phyloP scores from a whole-genome alignment of 1,284 basidiomycete species.

The Tylopilus sp. region DNA sequence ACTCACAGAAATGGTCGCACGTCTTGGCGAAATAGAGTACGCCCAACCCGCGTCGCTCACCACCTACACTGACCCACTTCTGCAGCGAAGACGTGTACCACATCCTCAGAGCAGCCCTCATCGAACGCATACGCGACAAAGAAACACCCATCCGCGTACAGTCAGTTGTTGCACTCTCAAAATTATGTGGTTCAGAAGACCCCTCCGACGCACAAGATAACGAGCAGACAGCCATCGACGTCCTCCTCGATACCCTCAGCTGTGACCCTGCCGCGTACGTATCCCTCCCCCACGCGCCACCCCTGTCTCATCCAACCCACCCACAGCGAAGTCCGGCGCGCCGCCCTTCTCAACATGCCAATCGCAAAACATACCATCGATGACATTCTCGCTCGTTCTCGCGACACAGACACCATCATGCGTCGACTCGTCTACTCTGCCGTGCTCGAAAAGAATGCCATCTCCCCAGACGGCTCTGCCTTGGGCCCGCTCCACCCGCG shows the following conservation, averaged over 20 bases:
- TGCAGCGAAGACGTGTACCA: slow-evolving; percentile 37
- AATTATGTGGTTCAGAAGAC: too few relatives aligned
- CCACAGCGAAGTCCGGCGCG: slow-evolving; percentile 82
- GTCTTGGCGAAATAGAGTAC: slow-evolving; percentile 26
- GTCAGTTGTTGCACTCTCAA: too few relatives aligned
- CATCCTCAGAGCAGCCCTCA: too few relatives aligned
- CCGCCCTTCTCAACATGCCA: slow-evolving; percentile 60
- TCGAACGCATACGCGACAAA: too few relatives aligned
- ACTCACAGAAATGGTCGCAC: too few relatives aligned
- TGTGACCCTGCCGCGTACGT: slow-evolving; percentile 77
- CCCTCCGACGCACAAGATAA: too few relatives aligned
- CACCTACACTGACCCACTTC: not conserved
- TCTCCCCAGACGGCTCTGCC: slow-evolving; percentile 19
- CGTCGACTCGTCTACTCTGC: too few relatives aligned
- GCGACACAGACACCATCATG: slow-evolving; percentile 73
- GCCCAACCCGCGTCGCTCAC: slow-evolving; percentile 23
- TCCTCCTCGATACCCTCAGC: slow-evolving; percentile 56
- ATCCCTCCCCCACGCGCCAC: too few relatives aligned
- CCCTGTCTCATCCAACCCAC: not conserved
- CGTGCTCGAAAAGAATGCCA: too few relatives aligned
- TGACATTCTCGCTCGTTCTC: slow-evolving; percentile 71
- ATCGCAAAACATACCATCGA: slow-evolving; percentile 48
- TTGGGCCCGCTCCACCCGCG: slow-evolving; percentile 63
- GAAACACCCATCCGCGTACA: too few relatives aligned
- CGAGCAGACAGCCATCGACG: too few relatives aligned